Evolutionary conservation across 129 eudicot species (phyloP).

Genomic region (Dittrichia graveolens): DNA sequence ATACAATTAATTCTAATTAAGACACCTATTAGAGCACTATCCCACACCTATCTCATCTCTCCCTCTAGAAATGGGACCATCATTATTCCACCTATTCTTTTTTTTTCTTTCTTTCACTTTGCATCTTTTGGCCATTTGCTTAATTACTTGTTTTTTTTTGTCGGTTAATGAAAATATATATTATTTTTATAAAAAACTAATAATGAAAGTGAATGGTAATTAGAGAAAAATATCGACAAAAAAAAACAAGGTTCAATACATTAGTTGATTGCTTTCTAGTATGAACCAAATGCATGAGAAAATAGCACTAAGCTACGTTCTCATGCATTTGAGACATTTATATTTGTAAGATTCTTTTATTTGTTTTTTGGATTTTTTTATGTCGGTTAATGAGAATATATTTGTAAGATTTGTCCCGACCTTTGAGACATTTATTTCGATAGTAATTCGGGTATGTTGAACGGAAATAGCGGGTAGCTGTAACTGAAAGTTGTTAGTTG

Average conservation of each 20-base stretch:
- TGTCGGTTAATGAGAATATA: too few species aligned
- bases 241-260: too few species aligned
- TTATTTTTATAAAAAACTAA: neutral
- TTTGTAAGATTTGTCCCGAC: neutral
- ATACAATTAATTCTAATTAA: slow-evolving; percentile 86
- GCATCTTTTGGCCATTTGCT: slow-evolving; percentile 31
- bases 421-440: neutral
- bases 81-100: slow-evolving; percentile 36
- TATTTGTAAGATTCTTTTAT: too few species aligned
- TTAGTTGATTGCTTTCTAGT: neutral
- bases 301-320: neutral
- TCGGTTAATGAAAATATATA: slow-evolving; percentile 9
- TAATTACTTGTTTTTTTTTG: slow-evolving; percentile 18
- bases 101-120: slow-evolving; percentile 28
- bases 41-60: slow-evolving; percentile 45
- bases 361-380: too few species aligned
- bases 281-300: neutral
- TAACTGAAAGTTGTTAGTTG: too few species aligned
- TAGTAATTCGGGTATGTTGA: too few species aligned
- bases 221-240: neutral
- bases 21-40: slow-evolving; percentile 57
- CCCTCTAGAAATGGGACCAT: slow-evolving; percentile 52
- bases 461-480: too few species aligned
- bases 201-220: neutral
- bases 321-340: neutral